Conservation (phyloP, 2,329 filamentous ascomycete species). For the Aspergillus carbonarius region DNA sequence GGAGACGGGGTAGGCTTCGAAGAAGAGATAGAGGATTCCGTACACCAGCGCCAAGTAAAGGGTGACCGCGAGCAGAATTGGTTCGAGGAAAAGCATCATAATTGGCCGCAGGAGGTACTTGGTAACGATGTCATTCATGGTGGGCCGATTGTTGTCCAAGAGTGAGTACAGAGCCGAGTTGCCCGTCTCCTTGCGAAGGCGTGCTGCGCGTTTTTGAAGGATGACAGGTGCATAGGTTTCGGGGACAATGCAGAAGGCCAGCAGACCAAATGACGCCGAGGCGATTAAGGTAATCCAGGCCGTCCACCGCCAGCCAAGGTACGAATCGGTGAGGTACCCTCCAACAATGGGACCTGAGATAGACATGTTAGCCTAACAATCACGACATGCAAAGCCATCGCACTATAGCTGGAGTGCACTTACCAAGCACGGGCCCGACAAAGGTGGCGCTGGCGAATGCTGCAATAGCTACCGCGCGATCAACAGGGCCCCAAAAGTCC, state of each 20-base stretch:
- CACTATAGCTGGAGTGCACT: not conserved
- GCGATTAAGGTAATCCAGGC: conserved; percentile 57
- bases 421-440: conserved; percentile 48
- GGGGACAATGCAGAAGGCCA: conserved; percentile 49
- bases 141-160: conserved; percentile 44
- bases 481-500: conserved; percentile 50
- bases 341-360: conserved; percentile 47
- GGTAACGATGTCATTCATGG: conserved; percentile 37
- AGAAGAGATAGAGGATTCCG: conserved; percentile 39
- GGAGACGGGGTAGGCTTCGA: conserved; percentile 44
- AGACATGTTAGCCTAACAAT: not conserved
- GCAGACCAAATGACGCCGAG: conserved; percentile 40
- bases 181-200: conserved; percentile 48
- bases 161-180: conserved; percentile 49
- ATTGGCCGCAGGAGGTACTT: conserved; percentile 49
- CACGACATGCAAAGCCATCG: too few species aligned
- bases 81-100: conserved; percentile 50
- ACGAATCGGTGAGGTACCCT: conserved; percentile 49
- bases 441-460: conserved; percentile 50
- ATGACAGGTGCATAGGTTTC: conserved; percentile 54
- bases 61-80: conserved; percentile 50
- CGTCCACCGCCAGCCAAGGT: conserved; percentile 59
- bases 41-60: conserved; percentile 44
- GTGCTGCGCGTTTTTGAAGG: conserved; percentile 48
- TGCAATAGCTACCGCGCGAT: conserved; percentile 47